Conservation (phyloP, 495 filamentous ascomycete species). For the Lichenothelia convexa region DNA sequence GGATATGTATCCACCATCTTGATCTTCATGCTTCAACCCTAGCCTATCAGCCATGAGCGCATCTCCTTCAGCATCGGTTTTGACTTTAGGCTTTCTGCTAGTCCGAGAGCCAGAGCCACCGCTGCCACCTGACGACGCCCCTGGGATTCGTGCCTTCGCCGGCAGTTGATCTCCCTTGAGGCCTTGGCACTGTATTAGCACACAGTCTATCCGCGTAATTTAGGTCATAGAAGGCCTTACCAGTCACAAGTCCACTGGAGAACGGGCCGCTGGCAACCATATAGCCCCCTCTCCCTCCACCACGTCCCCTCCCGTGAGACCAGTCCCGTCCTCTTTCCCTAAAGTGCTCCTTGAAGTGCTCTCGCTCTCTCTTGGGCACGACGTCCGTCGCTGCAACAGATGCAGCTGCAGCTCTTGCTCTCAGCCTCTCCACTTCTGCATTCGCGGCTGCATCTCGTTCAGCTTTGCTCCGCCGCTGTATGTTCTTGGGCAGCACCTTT, state of each 20-base stretch:
- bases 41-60: conserved; percentile 1
- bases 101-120: neutral
- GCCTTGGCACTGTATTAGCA: neutral
- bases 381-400: conserved; percentile 6
- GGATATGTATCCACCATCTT: conserved; percentile 20
- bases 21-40: conserved; percentile 7
- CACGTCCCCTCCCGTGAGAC: neutral
- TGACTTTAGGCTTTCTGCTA: conserved; percentile 1
- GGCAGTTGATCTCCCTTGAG: conserved; percentile 1
- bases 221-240: neutral
- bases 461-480: conserved; percentile 12
- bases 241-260: conserved; percentile 10
- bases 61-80: conserved; percentile 6
- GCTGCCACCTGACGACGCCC: neutral
- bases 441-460: conserved; percentile 13
- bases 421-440: conserved; percentile 8
- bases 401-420: conserved; percentile 2
- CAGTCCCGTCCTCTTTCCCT: neutral
- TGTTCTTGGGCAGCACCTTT: neutral
- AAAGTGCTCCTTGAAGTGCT: too few species aligned
- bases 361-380: conserved; percentile 4
- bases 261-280: conserved; percentile 14
- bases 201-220: conserved; percentile 2
- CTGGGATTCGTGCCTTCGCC: neutral
- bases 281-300: conserved; percentile 9